Evolutionary conservation across 108 stramenopile species (phyloP).

Genomic region (Skeletonema marinoi): DNA sequence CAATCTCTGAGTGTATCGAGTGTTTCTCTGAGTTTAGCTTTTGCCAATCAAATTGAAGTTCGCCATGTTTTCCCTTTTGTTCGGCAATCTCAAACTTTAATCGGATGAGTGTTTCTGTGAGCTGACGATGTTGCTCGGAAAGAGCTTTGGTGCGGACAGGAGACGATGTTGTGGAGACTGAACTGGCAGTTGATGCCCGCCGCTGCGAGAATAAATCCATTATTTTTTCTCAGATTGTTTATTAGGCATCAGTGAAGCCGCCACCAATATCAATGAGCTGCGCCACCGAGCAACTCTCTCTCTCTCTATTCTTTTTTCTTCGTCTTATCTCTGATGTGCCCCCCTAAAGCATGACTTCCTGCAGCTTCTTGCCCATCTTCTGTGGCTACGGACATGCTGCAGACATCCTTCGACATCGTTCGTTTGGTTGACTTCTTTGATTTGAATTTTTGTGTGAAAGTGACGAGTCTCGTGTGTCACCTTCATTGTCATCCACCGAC

Average conservation of each 20-base stretch:
- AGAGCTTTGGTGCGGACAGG: neutral
- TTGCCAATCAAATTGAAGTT: constrained; percentile 13
- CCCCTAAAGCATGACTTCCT: too few relatives aligned
- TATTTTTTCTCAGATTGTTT: too few relatives aligned
- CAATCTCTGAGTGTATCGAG: constrained; percentile 4
- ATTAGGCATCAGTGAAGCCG: neutral
- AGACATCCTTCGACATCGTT: too few relatives aligned
- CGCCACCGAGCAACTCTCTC: too few relatives aligned
- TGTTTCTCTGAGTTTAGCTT: constrained; percentile 10
- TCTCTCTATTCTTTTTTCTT: too few relatives aligned
- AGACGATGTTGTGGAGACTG: neutral
- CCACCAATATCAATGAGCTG: neutral
- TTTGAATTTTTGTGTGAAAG: too few relatives aligned
- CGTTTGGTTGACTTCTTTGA: too few relatives aligned
- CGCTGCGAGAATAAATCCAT: neutral
- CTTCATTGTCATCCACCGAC: too few relatives aligned
- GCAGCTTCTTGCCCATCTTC: too few relatives aligned
- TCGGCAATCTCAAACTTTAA: constrained; percentile 26
- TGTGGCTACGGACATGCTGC: too few relatives aligned
- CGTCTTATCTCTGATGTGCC: too few relatives aligned
- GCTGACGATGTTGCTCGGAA: constrained; percentile 11
- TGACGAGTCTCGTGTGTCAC: too few relatives aligned
- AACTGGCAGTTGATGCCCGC: neutral
- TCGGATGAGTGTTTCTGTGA: constrained; percentile 19
- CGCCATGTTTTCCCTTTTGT: constrained; percentile 14